Percentiles rank a stretch among this genome's conserved stretches.
Conservation (phyloP, 768 basidiomycete species). For the Dentipellis fragilis region DNA sequence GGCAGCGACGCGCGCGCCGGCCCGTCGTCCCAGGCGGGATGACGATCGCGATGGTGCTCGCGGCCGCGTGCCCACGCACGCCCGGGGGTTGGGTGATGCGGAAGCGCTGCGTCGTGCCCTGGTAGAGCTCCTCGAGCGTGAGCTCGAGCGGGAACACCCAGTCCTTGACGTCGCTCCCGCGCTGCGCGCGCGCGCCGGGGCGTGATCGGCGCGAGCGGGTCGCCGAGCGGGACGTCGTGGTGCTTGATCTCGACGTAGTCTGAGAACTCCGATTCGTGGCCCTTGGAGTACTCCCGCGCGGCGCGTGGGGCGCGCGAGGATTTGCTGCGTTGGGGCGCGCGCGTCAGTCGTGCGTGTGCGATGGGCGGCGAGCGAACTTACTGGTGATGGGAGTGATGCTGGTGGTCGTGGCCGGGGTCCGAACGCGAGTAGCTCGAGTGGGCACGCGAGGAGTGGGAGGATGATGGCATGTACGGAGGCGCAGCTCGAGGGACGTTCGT, state of each 20-base stretch:
- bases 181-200: background rate
- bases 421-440: background rate
- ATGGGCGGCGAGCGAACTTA: background rate
- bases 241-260: slow-evolving; percentile 1
- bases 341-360: background rate
- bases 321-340: background rate
- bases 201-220: background rate
- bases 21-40: background rate
- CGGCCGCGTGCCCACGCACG: background rate
- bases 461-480: background rate
- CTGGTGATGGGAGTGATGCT: background rate
- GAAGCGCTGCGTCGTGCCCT: slow-evolving; percentile 1
- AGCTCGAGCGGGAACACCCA: slow-evolving; percentile 4
- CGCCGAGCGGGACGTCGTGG: background rate
- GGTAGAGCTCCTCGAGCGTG: slow-evolving; percentile 3
- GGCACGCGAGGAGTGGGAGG: background rate
- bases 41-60: background rate
- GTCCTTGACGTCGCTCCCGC: background rate
- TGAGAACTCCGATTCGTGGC: background rate
- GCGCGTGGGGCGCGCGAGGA: background rate
- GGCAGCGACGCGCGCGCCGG: background rate
- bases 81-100: background rate
- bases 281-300: background rate
- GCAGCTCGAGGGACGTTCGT: background rate
- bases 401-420: background rate